Evolutionary conservation across 2,329 filamentous ascomycete genomes (phyloP), one percentile per base, ranked within the genome.

Genomic region (Thelonectria blattea): DNA sequence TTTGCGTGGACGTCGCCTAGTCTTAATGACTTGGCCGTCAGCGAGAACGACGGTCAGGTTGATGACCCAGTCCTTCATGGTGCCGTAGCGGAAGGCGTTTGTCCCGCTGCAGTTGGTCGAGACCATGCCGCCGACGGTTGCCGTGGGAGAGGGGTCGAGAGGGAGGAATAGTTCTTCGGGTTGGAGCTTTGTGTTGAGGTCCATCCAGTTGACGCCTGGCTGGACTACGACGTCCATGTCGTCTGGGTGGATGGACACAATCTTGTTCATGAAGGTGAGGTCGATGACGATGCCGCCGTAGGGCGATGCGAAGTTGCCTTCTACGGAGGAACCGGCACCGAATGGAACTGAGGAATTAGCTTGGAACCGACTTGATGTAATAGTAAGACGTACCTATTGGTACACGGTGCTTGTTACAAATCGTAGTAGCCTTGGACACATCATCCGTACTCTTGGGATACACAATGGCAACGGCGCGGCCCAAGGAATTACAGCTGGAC

Each of bases 51-150:
- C 89, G 0, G 91, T 95, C 50, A 96, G 79, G 52, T 87, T 90
- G 10, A 94, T 77, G 1, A 95, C 91, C 91, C 91, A 96, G 72
- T 96, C 92, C 55, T 90, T 86, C 91, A 95, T 95, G 0, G 91
- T 95, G 52, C 91, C 92, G 72, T 95, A 95, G 50, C 91, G 83
- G 73, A 92, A 92, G 3, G 91, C 87, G 73, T 96, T 95, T 2
- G 91, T 95, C 50, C 92, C 92, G 61, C 80, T 83, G 72, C 81
- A 83, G 49, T 81, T 81, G 11, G 89, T 91, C 2, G 86, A 87
- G 4, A 91, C 85, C 88, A 91, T 91, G 18, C 92, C 92, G 52
- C 92, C 92, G 64, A 96, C 93, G 83, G 90, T 90, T 52, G 92
- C 92, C 8, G 91, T 91, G 48, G 92, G 92, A 27, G 91, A 91